Evolutionary conservation across 192 early-diverging fungal species (phyloP).

Genomic region (Rhizoclosmatium sp.): DNA sequence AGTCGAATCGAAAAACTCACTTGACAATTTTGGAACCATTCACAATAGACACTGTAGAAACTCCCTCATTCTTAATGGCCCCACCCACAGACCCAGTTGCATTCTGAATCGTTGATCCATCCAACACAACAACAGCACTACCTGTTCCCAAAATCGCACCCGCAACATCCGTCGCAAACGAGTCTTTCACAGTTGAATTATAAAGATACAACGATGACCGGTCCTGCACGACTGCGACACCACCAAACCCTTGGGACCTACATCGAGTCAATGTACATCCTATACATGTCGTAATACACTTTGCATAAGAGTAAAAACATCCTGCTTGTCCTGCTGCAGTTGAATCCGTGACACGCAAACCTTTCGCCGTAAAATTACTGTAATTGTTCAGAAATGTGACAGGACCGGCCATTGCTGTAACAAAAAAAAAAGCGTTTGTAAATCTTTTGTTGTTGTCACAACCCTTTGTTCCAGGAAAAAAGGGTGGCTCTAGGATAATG

Average conservation of each 20-base stretch:
- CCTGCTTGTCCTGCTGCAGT: background rate
- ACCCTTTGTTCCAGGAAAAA: no score
- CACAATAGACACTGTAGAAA: background rate
- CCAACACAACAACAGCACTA: background rate
- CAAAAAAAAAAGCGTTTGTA: background rate
- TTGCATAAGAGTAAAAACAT: background rate
- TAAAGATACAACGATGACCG: background rate
- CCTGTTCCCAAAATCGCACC: background rate
- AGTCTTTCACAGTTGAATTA: background rate
- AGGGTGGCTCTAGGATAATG: no score
- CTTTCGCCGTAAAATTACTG: background rate
- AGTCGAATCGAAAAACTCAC: background rate
- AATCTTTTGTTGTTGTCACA: background rate
- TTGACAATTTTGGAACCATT: background rate
- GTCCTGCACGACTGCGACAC: background rate
- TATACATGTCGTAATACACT: conserved; percentile 2
- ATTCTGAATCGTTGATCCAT: background rate
- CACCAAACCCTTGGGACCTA: background rate
- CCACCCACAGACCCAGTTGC: background rate
- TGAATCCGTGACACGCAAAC: background rate
- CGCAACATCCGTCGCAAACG: background rate
- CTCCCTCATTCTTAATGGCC: conserved; percentile 1
- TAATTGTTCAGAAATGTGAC: background rate
- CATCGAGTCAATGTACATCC: background rate
- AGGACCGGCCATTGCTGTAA: background rate